Evolutionary conservation across 768 basidiomycete species (phyloP), one percentile per base, ranked within the genome.

Genomic region (Hebeloma cylindrosporum): DNA sequence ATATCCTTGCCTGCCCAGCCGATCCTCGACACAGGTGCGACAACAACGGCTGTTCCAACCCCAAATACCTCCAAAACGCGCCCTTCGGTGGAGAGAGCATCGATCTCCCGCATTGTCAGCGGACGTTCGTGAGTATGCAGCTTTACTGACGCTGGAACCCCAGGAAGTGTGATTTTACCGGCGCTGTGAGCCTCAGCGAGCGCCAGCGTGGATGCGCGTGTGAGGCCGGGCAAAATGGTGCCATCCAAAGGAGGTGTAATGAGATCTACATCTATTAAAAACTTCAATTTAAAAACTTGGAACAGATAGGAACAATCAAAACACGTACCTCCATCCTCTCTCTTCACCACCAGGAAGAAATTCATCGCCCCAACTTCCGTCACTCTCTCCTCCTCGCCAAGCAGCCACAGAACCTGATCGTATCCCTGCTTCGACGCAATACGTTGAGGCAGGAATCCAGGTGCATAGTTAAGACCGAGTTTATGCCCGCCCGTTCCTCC

Each of bases 201-300:
- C 8, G 63, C 56, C 28, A 95, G 72, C 29, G 82, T 78, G 14
- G 88, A 89, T 43, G 79, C 80, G 29, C 93, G 81, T 0, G 91
- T 94, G n/a, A 96, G 78, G n/a, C 93, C 91, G 2, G 92, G 90
- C 2, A 95, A 78, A 53, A 95, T 89, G 17, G 87, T 86, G 23
- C 93, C 91, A 57, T 87, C 89, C 49, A 94, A 67, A 6, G 88
- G 80, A 0, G 93, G 88, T 0, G 93, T 96, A 44, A 90, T 64
- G 43, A 94, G 68, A 50, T 93, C 88, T 45, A 84, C 52, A 21
- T 75, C 85, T 86, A 54, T 3, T 26, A 34, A 32, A 37, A 25
- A 14, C 20, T 23, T 16, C 23, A 13, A 25, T 22, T 30, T 34
- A 16, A 37, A 17, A 25, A 18, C 27, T 1, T 9, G 6, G 14